Percentiles rank a stretch among this genome's conserved stretches.
Conservation (phyloP, 345 rosid genomes). For the Pelargonium nanum region DNA sequence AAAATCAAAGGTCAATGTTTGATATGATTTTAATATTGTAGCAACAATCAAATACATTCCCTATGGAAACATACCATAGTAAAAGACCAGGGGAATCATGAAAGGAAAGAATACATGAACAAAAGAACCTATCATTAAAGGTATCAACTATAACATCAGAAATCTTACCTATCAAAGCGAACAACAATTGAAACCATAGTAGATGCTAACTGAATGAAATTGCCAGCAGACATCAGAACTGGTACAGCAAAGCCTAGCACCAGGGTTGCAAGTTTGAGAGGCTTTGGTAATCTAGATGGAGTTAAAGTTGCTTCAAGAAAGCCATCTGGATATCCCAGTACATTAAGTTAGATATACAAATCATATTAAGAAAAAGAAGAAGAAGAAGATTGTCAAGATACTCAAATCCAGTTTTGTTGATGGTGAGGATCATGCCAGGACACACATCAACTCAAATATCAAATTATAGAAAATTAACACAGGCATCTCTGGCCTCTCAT, state of each 20-base stretch:
- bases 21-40: no score
- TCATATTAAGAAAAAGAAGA: no score
- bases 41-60: no score
- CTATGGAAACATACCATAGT: no score
- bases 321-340: constrained; percentile 51
- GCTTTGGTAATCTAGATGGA: constrained; percentile 71
- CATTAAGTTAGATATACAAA: constrained; percentile 7
- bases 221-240: constrained; percentile 60
- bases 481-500: constrained; percentile 6
- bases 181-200: constrained; percentile 49
- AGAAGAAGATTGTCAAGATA: constrained; percentile 2
- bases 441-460: background rate
- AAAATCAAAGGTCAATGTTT: no score
- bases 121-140: no score
- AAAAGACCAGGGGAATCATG: no score
- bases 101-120: no score
- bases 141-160: background rate
- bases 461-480: background rate
- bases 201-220: constrained; percentile 42
- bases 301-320: constrained; percentile 87
- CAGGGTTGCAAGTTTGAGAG: constrained; percentile 87
- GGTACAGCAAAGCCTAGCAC: constrained; percentile 62
- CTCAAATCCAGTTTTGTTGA: background rate
- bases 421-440: background rate
- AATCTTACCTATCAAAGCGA: constrained; percentile 64